phyloP scores from a whole-genome alignment of 495 filamentous ascomycete species.

The Xylaria castorea region DNA sequence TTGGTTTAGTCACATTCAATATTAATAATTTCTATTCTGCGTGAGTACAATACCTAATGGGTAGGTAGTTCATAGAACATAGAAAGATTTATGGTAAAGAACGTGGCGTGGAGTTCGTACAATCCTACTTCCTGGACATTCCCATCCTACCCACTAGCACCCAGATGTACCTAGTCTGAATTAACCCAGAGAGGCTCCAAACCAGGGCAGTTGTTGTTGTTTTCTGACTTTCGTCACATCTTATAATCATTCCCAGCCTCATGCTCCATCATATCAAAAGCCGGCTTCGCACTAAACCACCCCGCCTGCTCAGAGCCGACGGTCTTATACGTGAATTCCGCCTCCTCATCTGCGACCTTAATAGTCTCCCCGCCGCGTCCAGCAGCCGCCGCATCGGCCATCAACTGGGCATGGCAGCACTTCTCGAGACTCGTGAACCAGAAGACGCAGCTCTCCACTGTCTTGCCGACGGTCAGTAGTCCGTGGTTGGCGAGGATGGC shows the following conservation, averaged over 20 bases:
- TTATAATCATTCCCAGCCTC: conserved; percentile 50
- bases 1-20: no score
- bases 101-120: no score
- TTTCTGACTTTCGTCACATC: background rate
- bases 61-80: no score
- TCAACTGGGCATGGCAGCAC: conserved; percentile 75
- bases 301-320: conserved; percentile 68
- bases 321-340: conserved; percentile 68
- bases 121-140: no score
- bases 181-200: no score
- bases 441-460: conserved; percentile 68
- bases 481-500: conserved; percentile 74
- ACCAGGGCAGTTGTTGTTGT: background rate
- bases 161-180: no score
- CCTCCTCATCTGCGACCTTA: conserved; percentile 73
- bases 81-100: no score
- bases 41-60: no score
- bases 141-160: no score
- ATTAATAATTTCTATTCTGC: no score
- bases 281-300: conserved; percentile 75
- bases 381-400: conserved; percentile 76
- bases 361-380: conserved; percentile 68
- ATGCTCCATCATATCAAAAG: conserved; percentile 74
- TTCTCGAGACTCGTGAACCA: conserved; percentile 81
- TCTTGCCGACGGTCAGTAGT: conserved; percentile 57